These are phyloP conservation scores for Pascua guehoae DNA, from an alignment of 1,284 basidiomycete species.

Conservation along the genomic window DNA sequence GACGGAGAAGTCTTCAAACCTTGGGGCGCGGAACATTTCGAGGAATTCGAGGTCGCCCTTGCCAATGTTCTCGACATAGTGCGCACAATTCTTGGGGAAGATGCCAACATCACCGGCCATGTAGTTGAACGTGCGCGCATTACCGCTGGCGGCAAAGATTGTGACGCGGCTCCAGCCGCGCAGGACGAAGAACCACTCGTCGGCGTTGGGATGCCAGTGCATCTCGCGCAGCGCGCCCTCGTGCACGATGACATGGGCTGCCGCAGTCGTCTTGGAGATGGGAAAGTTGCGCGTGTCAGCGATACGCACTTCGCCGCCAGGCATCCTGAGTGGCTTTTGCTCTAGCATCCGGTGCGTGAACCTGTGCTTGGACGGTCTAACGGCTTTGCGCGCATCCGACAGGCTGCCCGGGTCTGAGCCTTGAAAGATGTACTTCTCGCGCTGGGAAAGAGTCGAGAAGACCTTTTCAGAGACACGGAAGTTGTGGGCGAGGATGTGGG, in stretches of 20 bases:
- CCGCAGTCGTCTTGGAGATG: slow-evolving; percentile 60
- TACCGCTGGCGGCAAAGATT: slow-evolving; percentile 60
- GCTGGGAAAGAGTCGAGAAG: slow-evolving; percentile 49
- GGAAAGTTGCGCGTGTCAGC: slow-evolving; percentile 61
- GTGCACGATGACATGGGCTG: slow-evolving; percentile 64
- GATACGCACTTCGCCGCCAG: slow-evolving; percentile 62
- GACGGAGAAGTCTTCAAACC: slow-evolving; percentile 59
- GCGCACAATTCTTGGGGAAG: slow-evolving; percentile 53
- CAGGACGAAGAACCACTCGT: slow-evolving; percentile 41
- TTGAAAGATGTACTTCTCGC: slow-evolving; percentile 66
- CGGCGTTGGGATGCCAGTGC: slow-evolving; percentile 68
- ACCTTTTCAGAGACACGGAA: slow-evolving; percentile 58
- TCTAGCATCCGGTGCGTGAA: slow-evolving; percentile 37
- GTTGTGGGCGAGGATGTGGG: slow-evolving; percentile 66
- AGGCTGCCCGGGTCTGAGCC: slow-evolving; percentile 26
- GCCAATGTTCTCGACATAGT: slow-evolving; percentile 68
- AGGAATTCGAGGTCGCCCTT: slow-evolving; percentile 61
- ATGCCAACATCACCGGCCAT: slow-evolving; percentile 64
- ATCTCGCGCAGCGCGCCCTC: slow-evolving; percentile 61
- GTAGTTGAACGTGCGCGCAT: slow-evolving; percentile 66
- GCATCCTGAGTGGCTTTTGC: slow-evolving; percentile 46
- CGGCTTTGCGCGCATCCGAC: slow-evolving; percentile 10
- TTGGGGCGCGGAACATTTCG: slow-evolving; percentile 63
- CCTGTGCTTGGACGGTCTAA: slow-evolving; percentile 15
- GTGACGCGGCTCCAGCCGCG: slow-evolving; percentile 61